Percentiles rank a stretch among this genome's conserved stretches.
These are phyloP conservation scores for Aspergillus nanangensis DNA, from an alignment of 495 filamentous ascomycete genomes.

Conservation along the genomic window DNA sequence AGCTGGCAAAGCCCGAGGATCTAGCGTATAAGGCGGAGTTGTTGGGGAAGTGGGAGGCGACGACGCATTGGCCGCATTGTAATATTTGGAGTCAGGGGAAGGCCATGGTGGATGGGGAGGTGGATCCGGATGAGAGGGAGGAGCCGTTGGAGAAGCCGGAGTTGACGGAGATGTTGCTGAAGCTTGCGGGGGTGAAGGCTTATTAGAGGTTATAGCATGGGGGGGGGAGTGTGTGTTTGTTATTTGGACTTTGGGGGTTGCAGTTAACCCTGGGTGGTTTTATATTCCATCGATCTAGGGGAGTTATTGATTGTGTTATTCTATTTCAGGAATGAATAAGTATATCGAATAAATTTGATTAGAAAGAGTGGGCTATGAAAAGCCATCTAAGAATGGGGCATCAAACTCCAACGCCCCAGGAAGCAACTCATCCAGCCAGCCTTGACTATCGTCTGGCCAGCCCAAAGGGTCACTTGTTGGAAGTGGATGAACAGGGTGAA, in stretches of 20 bases:
- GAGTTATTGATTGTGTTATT: too few relatives aligned
- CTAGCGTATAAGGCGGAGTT: conserved; percentile 28
- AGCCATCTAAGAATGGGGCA: too few relatives aligned
- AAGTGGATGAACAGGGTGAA: too few relatives aligned
- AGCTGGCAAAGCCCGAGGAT: conserved; percentile 24
- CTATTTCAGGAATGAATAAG: too few relatives aligned
- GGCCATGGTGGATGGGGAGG: conserved; percentile 21
- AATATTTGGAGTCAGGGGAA: conserved; percentile 21
- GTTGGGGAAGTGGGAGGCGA: conserved; percentile 29
- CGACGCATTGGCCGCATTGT: conserved; percentile 42
- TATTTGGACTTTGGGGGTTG: too few relatives aligned
- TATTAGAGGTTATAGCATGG: conserved; percentile 15
- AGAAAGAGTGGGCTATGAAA: too few relatives aligned
- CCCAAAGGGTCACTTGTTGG: neutral
- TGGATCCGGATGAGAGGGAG: conserved; percentile 29
- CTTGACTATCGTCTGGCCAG: neutral
- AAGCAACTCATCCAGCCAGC: neutral
- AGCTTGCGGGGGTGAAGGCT: conserved; percentile 28
- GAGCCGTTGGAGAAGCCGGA: conserved; percentile 29
- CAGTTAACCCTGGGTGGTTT: too few relatives aligned
- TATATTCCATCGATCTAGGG: too few relatives aligned
- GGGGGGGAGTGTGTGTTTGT: neutral
- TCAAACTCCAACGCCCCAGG: neutral
- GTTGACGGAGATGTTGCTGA: conserved; percentile 24
- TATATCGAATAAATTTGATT: too few relatives aligned